phyloP scores from a whole-genome alignment of 306 rosid species.

The Hippophae tibetana region DNA sequence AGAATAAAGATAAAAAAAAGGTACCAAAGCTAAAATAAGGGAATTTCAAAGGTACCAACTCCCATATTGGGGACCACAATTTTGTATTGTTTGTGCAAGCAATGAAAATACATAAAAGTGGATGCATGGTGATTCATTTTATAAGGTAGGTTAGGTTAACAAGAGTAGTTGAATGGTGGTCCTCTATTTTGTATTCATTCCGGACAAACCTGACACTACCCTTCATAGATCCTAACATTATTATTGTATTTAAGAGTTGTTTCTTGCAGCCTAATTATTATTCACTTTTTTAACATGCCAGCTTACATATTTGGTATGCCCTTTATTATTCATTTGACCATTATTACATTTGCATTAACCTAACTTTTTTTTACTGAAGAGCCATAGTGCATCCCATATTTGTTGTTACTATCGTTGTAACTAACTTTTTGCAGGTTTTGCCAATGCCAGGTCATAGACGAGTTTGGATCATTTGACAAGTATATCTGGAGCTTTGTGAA shows the following conservation, averaged over 20 bases:
- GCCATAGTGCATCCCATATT: conserved; percentile 7
- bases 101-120: conserved; percentile 25
- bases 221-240: neutral
- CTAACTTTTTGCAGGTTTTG: conserved; percentile 64
- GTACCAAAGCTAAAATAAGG: too few relatives aligned
- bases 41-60: neutral
- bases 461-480: conserved; percentile 63
- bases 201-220: conserved; percentile 31
- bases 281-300: too few relatives aligned
- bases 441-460: conserved; percentile 63
- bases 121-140: conserved; percentile 20
- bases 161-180: conserved; percentile 46
- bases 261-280: too few relatives aligned
- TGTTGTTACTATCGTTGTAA: conserved; percentile 27
- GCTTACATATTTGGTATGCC: too few relatives aligned
- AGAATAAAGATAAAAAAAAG: too few relatives aligned
- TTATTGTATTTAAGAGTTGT: too few relatives aligned
- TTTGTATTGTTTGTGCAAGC: conserved; percentile 18
- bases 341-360: too few relatives aligned
- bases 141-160: conserved; percentile 41
- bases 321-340: too few relatives aligned
- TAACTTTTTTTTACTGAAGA: too few relatives aligned
- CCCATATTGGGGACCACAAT: conserved; percentile 12
- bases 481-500: conserved; percentile 79
- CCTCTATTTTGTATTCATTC: conserved; percentile 29